phyloP scores from a whole-genome alignment of 2,329 filamentous ascomycete genomes.

The Drechmeria coniospora region DNA sequence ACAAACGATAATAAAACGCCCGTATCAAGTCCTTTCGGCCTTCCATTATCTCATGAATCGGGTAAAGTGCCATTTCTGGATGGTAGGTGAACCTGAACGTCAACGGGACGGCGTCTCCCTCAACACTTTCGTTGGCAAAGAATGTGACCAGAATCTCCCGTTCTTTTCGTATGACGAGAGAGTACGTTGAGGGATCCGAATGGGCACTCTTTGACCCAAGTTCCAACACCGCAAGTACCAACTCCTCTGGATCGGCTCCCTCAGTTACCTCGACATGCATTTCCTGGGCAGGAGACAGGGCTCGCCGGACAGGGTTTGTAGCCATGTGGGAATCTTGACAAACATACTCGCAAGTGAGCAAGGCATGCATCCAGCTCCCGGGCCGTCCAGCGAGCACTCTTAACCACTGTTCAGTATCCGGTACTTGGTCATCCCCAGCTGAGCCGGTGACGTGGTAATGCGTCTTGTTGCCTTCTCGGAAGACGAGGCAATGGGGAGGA shows the following conservation, averaged over 20 bases:
- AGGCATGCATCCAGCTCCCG: conserved; percentile 86
- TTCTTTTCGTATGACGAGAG: conserved; percentile 59
- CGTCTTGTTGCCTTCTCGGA: too few species aligned
- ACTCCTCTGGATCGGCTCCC: conserved; percentile 71
- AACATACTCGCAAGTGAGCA: conserved; percentile 85
- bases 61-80: conserved; percentile 92
- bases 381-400: conserved; percentile 73
- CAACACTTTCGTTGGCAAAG: conserved; percentile 82
- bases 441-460: conserved; percentile 70
- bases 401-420: conserved; percentile 71
- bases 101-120: conserved; percentile 67
- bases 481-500: too few species aligned
- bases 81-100: conserved; percentile 85
- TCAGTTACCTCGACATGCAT: conserved; percentile 78
- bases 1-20: conserved; percentile 96
- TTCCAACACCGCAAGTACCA: conserved; percentile 74
- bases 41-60: conserved; percentile 92
- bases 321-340: conserved; percentile 95
- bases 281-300: conserved; percentile 74
- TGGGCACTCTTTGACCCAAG: conserved; percentile 75
- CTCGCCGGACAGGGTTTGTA: conserved; percentile 85
- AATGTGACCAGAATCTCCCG: conserved; percentile 76
- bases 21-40: conserved; percentile 96
- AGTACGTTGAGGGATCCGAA: conserved; percentile 75
- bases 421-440: conserved; percentile 57